phyloP scores from a whole-genome alignment of 2,329 filamentous ascomycete species.

The Sclerotinia borealis region DNA sequence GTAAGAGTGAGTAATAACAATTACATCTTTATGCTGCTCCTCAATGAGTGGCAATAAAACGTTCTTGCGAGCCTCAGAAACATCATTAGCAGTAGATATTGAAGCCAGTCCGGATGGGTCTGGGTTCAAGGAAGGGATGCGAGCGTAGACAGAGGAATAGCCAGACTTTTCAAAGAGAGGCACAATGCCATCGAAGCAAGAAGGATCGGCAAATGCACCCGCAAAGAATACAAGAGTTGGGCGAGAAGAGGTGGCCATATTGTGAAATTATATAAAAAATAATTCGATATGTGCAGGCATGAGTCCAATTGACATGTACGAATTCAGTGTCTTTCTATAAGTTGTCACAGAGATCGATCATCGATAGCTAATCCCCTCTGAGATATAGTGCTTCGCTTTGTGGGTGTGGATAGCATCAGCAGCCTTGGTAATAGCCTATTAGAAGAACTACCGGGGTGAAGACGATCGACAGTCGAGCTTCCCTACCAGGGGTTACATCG shows the following conservation, averaged over 20 bases:
- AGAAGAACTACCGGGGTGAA: too few species aligned
- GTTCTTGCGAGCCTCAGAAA: neutral
- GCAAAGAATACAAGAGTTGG: neutral
- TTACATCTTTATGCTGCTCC: neutral
- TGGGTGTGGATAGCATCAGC: too few species aligned
- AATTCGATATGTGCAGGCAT: neutral
- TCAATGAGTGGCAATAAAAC: neutral
- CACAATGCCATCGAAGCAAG: neutral
- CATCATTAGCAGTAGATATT: neutral
- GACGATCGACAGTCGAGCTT: too few species aligned
- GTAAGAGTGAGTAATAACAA: neutral
- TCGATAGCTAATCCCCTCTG: too few species aligned
- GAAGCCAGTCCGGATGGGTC: neutral
- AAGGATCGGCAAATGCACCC: neutral
- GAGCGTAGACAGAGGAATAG: neutral
- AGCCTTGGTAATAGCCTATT: too few species aligned
- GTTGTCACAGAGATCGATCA: too few species aligned
- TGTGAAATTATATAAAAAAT: neutral
- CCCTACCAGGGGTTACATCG: too few species aligned
- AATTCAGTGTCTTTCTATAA: too few species aligned
- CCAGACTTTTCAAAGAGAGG: neutral
- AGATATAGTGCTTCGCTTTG: too few species aligned
- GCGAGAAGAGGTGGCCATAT: neutral
- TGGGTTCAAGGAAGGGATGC: neutral
- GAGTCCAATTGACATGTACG: neutral